A percentile compares a stretch with the other conserved stretches of the same genome.
phyloP scores from a whole-genome alignment of 306 rosid species.

The Cucumis sativus region Cucumber_9930_V3 NC_026655.2:3248001-3248500 shows the following conservation, averaged over 20 bases:
- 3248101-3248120: slow-evolving; percentile 90
- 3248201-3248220: neutral
- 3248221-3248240: neutral
- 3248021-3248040: slow-evolving; percentile 22
- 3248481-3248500: too few species aligned
- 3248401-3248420: too few species aligned
- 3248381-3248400: too few species aligned
- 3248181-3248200: neutral
- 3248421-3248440: too few species aligned
- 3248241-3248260: neutral
- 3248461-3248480: too few species aligned
- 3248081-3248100: slow-evolving; percentile 96
- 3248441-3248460: too few species aligned
- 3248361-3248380: too few species aligned
- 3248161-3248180: slow-evolving; percentile 46
- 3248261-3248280: neutral
- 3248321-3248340: too few species aligned
- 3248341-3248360: too few species aligned
- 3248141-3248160: slow-evolving; percentile 84
- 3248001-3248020: slow-evolving; percentile 18
- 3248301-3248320: neutral
- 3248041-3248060: slow-evolving; percentile 58
- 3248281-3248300: neutral
- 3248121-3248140: slow-evolving; percentile 96
- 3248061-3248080: slow-evolving; percentile 94